A percentile compares a stretch with the other conserved stretches of the same genome.
Evolutionary conservation across 768 basidiomycete genomes (phyloP).

Genomic region (Termitomyces sp.): DNA sequence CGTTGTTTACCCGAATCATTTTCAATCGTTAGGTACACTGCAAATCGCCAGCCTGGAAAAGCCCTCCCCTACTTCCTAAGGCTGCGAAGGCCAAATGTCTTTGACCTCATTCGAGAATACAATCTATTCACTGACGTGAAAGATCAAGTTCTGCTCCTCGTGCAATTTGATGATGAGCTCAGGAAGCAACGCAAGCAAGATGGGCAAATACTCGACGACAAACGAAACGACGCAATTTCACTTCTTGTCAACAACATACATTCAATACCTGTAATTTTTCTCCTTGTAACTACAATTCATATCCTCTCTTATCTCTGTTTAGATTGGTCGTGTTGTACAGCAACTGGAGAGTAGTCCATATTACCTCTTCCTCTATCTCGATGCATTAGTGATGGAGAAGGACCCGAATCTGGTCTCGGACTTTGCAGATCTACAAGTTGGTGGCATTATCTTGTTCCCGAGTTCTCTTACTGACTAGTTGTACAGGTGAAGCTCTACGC

Average conservation of each 20-base stretch:
- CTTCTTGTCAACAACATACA: conserved; percentile 92
- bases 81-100: conserved; percentile 82
- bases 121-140: conserved; percentile 94
- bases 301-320: neutral
- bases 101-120: conserved; percentile 89
- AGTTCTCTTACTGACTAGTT: neutral
- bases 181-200: conserved; percentile 50
- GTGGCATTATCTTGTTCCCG: neutral
- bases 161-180: conserved; percentile 92
- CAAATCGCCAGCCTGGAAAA: conserved; percentile 90
- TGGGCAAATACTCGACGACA: conserved; percentile 31
- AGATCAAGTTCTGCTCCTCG: conserved; percentile 86
- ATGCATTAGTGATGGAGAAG: conserved; percentile 74
- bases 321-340: conserved; percentile 86
- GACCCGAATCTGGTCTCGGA: conserved; percentile 76
- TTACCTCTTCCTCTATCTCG: conserved; percentile 91
- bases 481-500: conserved; percentile 79
- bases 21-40: conserved; percentile 53
- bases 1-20: neutral
- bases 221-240: conserved; percentile 73
- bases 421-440: conserved; percentile 82
- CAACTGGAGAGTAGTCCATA: conserved; percentile 73
- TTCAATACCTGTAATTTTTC: conserved; percentile 77
- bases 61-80: conserved; percentile 88
- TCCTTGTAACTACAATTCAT: neutral